These are phyloP conservation scores for Psilocybe cubensis DNA, from an alignment of 768 basidiomycete species.

Conservation along the genomic window DNA sequence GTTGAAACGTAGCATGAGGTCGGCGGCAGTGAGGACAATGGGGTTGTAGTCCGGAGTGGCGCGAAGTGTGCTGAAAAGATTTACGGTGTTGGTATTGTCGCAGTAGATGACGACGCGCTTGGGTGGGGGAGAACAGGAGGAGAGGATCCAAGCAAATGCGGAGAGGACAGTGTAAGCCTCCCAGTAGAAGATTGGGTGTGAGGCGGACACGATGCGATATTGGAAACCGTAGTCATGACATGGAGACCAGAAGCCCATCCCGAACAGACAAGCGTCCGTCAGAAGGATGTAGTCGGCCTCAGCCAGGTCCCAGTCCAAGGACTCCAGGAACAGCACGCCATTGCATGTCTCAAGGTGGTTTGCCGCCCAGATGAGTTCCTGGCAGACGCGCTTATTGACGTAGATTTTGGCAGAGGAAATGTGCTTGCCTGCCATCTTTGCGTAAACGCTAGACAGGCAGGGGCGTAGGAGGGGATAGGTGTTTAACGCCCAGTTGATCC, in stretches of 20 bases:
- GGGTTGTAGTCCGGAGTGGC: conserved; percentile 25
- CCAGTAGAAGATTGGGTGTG: conserved; percentile 26
- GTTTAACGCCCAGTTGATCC: conserved; percentile 45
- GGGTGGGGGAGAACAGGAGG: too few species aligned
- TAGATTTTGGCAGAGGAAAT: conserved; percentile 16
- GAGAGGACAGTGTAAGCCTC: conserved; percentile 29
- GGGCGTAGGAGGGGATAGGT: conserved; percentile 39
- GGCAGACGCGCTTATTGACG: conserved; percentile 28
- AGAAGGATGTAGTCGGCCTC: conserved; percentile 18
- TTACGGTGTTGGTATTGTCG: conserved; percentile 36
- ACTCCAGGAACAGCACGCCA: conserved; percentile 28
- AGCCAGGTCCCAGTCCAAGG: conserved; percentile 14
- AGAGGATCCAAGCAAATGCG: conserved; percentile 10
- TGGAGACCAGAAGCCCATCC: conserved; percentile 34
- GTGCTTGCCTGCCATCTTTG: conserved; percentile 33
- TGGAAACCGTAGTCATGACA: conserved; percentile 17
- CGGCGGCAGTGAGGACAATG: conserved; percentile 18
- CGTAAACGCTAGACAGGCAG: conserved; percentile 33
- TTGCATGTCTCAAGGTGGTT: conserved; percentile 18
- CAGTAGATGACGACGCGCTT: conserved; percentile 21
- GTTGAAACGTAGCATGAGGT: conserved; percentile 11
- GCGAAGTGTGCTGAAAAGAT: conserved; percentile 31
- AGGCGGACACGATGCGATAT: neutral
- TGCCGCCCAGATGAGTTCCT: conserved; percentile 36
- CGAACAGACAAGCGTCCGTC: conserved; percentile 28